Conservation (phyloP, 1,284 basidiomycete species). For the Ganoderma lingzhi region DNA sequence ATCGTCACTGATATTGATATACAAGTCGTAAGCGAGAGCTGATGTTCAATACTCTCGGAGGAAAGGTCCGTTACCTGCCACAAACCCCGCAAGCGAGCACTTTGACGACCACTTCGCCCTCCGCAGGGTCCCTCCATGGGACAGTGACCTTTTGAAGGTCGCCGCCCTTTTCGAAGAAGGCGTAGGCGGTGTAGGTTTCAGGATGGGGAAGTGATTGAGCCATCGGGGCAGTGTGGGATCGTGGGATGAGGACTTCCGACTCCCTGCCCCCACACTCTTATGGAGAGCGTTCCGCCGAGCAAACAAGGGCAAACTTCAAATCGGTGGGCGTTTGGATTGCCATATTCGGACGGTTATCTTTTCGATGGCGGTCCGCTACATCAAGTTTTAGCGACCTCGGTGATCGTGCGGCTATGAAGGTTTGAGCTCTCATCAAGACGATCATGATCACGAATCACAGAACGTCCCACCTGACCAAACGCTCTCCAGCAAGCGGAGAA, state of each 20-base stretch:
- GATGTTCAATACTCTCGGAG: not conserved
- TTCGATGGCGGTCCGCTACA: not conserved
- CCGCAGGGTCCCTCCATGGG: slow-evolving; percentile 36
- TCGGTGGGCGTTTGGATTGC: not conserved
- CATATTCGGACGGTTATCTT: not conserved
- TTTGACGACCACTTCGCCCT: slow-evolving; percentile 36
- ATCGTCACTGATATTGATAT: slow-evolving; percentile 33
- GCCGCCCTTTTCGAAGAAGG: slow-evolving; percentile 28
- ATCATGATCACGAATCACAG: too few species aligned
- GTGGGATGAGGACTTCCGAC: not conserved
- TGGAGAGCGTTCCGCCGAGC: not conserved
- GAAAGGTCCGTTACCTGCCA: slow-evolving; percentile 30
- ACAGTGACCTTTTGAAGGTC: slow-evolving; percentile 29
- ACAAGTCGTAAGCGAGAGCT: not conserved
- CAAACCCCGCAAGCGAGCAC: slow-evolving; percentile 40
- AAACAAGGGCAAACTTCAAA: not conserved
- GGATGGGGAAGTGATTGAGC: slow-evolving; percentile 19
- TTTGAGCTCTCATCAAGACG: too few species aligned
- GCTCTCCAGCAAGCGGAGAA: too few species aligned
- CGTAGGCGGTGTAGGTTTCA: slow-evolving; percentile 37
- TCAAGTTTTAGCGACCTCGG: too few species aligned
- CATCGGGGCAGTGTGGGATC: too few species aligned
- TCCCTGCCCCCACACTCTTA: not conserved
- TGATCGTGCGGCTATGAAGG: too few species aligned
- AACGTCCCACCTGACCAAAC: too few species aligned